Evolutionary conservation across 306 rosid genomes (phyloP).

Genomic region (Luffa aegyptiaca): DNA sequence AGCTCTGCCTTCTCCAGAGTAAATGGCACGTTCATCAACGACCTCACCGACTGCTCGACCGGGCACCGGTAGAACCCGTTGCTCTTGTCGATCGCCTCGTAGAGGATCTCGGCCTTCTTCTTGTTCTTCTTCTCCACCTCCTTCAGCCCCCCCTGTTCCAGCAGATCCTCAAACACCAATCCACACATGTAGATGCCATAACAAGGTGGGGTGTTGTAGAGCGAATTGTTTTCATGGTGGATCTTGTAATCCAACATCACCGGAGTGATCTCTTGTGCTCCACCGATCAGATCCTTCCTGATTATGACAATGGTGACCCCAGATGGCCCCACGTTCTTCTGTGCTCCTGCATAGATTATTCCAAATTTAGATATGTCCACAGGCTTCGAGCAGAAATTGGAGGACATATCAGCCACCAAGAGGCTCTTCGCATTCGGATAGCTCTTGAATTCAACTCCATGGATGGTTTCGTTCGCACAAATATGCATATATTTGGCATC

Average conservation of each 20-base stretch:
- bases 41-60: constrained; percentile 77
- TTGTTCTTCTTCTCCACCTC: constrained; percentile 88
- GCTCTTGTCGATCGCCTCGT: constrained; percentile 61
- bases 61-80: constrained; percentile 81
- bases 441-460: constrained; percentile 82
- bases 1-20: constrained; percentile 79
- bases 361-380: constrained; percentile 83
- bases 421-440: constrained; percentile 55
- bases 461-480: constrained; percentile 86
- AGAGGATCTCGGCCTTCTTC: constrained; percentile 65
- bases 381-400: constrained; percentile 90
- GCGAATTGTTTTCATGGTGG: constrained; percentile 70
- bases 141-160: constrained; percentile 76
- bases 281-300: constrained; percentile 77
- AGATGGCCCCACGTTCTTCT: constrained; percentile 93
- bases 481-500: constrained; percentile 65
- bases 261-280: constrained; percentile 60
- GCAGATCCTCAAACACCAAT: constrained; percentile 76
- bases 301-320: constrained; percentile 88
- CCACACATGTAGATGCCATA: constrained; percentile 90
- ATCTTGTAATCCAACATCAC: constrained; percentile 90
- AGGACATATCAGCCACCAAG: constrained; percentile 84
- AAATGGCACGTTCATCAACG: constrained; percentile 92
- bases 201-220: constrained; percentile 92
- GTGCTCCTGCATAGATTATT: constrained; percentile 83